These are phyloP conservation scores for Rheum nobile DNA, from an alignment of 148 eudicot species.

Conservation along the genomic window DNA sequence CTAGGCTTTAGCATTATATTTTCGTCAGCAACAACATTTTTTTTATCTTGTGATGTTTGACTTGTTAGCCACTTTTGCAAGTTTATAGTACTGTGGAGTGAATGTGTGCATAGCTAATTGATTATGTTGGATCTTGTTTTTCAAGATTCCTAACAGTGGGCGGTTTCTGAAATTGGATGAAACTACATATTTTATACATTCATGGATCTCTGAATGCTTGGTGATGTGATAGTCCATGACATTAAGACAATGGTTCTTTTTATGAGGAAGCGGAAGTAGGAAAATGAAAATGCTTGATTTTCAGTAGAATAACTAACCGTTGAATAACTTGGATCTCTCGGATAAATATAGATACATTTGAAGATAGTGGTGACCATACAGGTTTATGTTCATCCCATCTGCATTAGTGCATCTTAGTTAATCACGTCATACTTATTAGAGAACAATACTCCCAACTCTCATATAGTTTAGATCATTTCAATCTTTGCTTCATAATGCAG, in stretches of 20 bases:
- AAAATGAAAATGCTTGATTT: neutral
- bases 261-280: neutral
- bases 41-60: neutral
- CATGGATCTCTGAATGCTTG: neutral
- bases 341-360: neutral
- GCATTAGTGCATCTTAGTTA: neutral
- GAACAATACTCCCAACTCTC: neutral
- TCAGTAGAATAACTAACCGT: neutral
- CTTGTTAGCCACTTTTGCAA: neutral
- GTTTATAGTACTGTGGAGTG: neutral
- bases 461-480: neutral
- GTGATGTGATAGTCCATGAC: neutral
- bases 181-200: neutral
- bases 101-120: neutral
- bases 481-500: neutral
- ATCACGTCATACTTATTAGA: neutral
- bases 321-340: neutral
- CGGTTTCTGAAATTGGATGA: neutral
- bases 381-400: neutral
- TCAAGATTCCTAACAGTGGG: neutral
- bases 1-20: neutral
- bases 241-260: neutral
- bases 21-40: neutral
- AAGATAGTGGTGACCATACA: neutral
- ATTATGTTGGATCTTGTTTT: neutral